A percentile compares a stretch with the other conserved stretches of the same genome.
Evolutionary conservation across 2,329 filamentous ascomycete species (phyloP).

Genomic region (Sporothrix globosa): DNA sequence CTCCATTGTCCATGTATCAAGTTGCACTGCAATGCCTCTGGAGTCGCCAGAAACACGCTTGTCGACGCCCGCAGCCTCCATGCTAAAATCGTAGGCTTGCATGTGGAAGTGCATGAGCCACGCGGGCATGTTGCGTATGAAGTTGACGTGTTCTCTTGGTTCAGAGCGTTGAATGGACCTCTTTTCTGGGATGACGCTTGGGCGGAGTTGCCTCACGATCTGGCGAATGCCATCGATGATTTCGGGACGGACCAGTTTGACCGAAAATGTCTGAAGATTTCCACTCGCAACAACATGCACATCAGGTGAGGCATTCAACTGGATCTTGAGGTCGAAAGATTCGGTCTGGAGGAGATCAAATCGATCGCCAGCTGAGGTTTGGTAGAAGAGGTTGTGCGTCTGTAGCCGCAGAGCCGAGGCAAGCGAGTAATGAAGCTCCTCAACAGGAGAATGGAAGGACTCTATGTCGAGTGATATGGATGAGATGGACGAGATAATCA

Average conservation of each 20-base stretch:
- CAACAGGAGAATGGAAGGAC: constrained; percentile 87
- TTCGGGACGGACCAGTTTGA: constrained; percentile 88
- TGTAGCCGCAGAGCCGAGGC: constrained; percentile 80
- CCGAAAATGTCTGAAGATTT: constrained; percentile 80
- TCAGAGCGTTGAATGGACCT: constrained; percentile 56
- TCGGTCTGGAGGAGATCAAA: constrained; percentile 89
- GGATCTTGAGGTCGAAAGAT: constrained; percentile 81
- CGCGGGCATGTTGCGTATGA: constrained; percentile 75
- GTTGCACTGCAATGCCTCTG: constrained; percentile 79
- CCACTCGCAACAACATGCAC: constrained; percentile 79
- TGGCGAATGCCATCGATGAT: constrained; percentile 91
- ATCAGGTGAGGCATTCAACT: constrained; percentile 83
- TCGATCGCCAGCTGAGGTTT: constrained; percentile 77
- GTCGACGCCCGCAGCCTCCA: constrained; percentile 90
- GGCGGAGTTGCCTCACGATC: constrained; percentile 81
- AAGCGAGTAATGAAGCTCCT: constrained; percentile 84
- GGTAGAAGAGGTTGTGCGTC: constrained; percentile 90
- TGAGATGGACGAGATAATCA: constrained; percentile 93
- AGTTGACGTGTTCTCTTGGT: constrained; percentile 62
- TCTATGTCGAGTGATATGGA: constrained; percentile 92
- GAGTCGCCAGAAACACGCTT: constrained; percentile 78
- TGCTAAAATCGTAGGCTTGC: constrained; percentile 83
- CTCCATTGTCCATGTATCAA: constrained; percentile 85
- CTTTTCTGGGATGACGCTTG: constrained; percentile 68
- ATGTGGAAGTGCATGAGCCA: constrained; percentile 87